Evolutionary conservation across 768 basidiomycete species (phyloP).

Genomic region (Aureoboletus auriporus): DNA sequence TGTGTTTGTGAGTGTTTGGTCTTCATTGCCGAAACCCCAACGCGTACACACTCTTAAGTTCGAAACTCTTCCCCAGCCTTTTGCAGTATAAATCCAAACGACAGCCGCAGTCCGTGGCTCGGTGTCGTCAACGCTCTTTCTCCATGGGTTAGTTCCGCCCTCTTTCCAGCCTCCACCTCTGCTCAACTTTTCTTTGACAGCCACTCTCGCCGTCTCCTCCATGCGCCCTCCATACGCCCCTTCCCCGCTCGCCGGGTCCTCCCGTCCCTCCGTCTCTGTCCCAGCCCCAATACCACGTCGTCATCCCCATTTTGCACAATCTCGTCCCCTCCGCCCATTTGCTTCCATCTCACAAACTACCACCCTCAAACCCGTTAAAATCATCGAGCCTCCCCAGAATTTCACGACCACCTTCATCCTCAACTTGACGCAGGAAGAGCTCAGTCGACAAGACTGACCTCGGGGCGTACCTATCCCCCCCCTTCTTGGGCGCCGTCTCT

Average conservation of each 20-base stretch:
- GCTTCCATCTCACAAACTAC: conserved; percentile 45
- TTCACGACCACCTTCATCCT: conserved; percentile 68
- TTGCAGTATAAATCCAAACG: conserved; percentile 24
- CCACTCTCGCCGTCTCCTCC: conserved; percentile 42
- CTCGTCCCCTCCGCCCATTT: conserved; percentile 78
- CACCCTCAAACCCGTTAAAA: conserved; percentile 50
- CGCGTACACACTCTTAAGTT: conserved; percentile 1
- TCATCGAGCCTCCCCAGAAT: conserved; percentile 77
- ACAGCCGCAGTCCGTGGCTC: conserved; percentile 23
- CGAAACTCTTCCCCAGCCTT: conserved; percentile 25
- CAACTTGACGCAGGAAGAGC: conserved; percentile 79
- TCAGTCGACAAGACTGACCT: conserved; percentile 60
- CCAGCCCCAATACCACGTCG: conserved; percentile 39
- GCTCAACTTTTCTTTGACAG: conserved; percentile 15
- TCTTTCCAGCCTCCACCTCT: background rate
- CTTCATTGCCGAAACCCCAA: conserved; percentile 31
- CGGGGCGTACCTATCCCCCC: background rate
- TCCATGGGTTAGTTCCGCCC: conserved; percentile 37
- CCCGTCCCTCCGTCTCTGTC: conserved; percentile 29
- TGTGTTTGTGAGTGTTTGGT: conserved; percentile 23
- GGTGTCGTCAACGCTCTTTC: conserved; percentile 28
- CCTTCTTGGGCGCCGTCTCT: background rate
- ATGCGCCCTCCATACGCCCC: conserved; percentile 44
- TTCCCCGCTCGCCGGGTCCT: conserved; percentile 53
- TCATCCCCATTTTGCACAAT: conserved; percentile 57